Conservation (phyloP, 441 rosid genomes). For the Euphorbia celastroides region DNA sequence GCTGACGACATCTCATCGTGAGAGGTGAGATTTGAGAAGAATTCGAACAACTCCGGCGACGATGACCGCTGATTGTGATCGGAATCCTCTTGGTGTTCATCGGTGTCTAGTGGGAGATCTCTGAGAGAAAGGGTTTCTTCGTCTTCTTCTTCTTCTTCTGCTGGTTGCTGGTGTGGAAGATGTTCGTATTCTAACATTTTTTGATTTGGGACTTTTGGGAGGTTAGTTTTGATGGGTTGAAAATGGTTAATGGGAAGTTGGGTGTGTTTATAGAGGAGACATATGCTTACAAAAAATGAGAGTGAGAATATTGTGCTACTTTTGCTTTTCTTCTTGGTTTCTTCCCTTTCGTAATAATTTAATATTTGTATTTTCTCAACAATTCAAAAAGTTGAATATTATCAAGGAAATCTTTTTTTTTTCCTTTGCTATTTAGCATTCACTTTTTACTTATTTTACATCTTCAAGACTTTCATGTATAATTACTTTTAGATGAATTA, state of each 20-base stretch:
- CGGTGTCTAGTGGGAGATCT: conserved; percentile 38
- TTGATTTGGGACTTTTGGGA: neutral
- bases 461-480: too few relatives aligned
- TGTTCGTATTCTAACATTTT: conserved; percentile 21
- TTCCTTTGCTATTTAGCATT: too few relatives aligned
- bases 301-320: neutral
- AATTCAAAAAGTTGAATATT: neutral
- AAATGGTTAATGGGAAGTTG: neutral
- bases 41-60: conserved; percentile 56
- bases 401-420: neutral
- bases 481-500: too few relatives aligned
- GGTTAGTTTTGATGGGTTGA: neutral
- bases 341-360: neutral
- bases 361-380: neutral
- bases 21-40: conserved; percentile 36
- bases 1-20: conserved; percentile 67
- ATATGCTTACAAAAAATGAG: neutral
- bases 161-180: neutral
- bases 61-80: conserved; percentile 26
- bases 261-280: neutral
- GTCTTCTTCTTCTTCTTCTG: conserved; percentile 21
- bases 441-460: too few relatives aligned
- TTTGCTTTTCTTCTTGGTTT: neutral
- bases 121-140: conserved; percentile 53
- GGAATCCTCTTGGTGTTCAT: neutral